Evolutionary conservation across 345 rosid genomes (phyloP), one percentile per base, ranked within the genome.

Genomic region (Stellera chamaejasme): DNA sequence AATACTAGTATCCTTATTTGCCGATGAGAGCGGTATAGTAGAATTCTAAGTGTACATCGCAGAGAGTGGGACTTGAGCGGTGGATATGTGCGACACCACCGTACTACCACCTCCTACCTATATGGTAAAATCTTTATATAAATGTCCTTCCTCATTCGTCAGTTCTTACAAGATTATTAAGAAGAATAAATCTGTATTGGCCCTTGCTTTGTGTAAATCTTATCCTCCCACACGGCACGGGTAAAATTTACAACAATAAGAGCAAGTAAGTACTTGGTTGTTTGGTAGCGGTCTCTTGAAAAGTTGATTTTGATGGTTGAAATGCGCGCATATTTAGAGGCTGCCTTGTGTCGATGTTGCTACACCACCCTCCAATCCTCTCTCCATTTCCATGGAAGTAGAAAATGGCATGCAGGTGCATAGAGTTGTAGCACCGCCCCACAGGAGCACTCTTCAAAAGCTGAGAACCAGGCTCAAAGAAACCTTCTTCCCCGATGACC

Each of bases 401-500:
- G 82, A 80, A 41, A 70, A 64, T 50, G 10, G 78, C 63, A 78
- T 81, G 83, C 90, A 81, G 69, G 75, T 72, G 11, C 99, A 88
- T 67, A 70, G 58, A 65, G 99, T 93, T 26, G 85, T 65, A 27
- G 70, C 77, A 19, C 99, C 99, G 45, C 99, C 99, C 32, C 82
- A 52, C 19, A 75, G 54, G 52, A 79, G 77, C 79, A 81, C 81
- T 49, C 16, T 73, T 6, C 63, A 73, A 47, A 82, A 84, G 63
- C 76, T 93, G 48, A 77, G 71, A 56, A 49, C 73, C 45, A 71
- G 82, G 61, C 84, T 93, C 48, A 84, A 84, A 51, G 97, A 93
- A 69, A 93, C 94, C 14, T 84, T 93, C 70, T 88, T 88, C 76
- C 95, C 97, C 32, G 99, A 89, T 62, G 99, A 93, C 55, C 99